A percentile compares a stretch with the other conserved stretches of the same genome.
Conservation (phyloP, 371 early-diverging fungal species). For the Gilbertella persicaria region DNA sequence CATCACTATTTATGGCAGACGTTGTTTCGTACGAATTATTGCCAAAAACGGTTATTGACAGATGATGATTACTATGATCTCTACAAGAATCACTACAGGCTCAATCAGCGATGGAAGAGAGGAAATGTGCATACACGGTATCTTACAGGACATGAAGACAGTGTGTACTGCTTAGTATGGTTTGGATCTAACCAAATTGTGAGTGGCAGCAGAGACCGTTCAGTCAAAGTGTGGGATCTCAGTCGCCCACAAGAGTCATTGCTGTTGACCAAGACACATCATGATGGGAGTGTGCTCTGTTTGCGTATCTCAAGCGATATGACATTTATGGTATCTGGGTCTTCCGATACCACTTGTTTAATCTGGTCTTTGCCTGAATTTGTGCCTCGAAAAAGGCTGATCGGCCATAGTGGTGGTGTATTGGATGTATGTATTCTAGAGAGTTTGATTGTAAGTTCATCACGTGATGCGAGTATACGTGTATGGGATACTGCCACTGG, state of each 20-base stretch:
- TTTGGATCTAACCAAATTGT: slow-evolving; percentile 70
- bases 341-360: slow-evolving; percentile 84
- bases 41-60: not conserved
- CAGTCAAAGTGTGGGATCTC: slow-evolving; percentile 81
- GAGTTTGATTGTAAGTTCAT: slow-evolving; percentile 77
- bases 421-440: slow-evolving; percentile 75
- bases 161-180: slow-evolving; percentile 84
- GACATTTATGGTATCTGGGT: slow-evolving; percentile 81
- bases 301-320: slow-evolving; percentile 69
- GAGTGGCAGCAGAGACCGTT: slow-evolving; percentile 90
- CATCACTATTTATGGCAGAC: slow-evolving; percentile 23
- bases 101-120: slow-evolving; percentile 20
- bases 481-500: slow-evolving; percentile 72
- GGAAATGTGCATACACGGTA: slow-evolving; percentile 20
- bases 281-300: slow-evolving; percentile 85
- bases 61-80: slow-evolving; percentile 2
- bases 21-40: slow-evolving; percentile 18
- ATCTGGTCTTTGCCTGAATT: slow-evolving; percentile 76
- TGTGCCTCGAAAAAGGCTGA: slow-evolving; percentile 20
- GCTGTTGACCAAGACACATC: slow-evolving; percentile 72
- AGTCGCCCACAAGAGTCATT: slow-evolving; percentile 25
- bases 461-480: slow-evolving; percentile 89
- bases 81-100: slow-evolving; percentile 19
- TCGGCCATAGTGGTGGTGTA: slow-evolving; percentile 74
- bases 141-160: slow-evolving; percentile 80